phyloP scores from a whole-genome alignment of 176 grass and related monocot genomes.

The Musa itinerans region DNA sequence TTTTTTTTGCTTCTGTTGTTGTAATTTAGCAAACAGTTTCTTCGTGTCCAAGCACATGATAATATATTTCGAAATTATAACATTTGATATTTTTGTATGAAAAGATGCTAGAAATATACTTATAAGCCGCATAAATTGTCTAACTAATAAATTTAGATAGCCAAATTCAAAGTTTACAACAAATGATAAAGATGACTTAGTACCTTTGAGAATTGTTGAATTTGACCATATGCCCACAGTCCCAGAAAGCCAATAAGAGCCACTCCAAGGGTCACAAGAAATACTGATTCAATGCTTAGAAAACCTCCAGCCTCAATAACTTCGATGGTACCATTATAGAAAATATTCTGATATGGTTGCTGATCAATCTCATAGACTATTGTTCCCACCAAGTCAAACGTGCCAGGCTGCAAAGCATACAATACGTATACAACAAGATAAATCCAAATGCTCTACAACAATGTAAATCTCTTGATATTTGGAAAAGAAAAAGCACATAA shows the following conservation, averaged over 20 bases:
- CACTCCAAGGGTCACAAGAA: conserved; percentile 81
- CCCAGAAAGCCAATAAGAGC: conserved; percentile 64
- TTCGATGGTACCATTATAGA: conserved; percentile 92
- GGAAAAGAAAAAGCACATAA: not conserved
- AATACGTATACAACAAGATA: conserved; percentile 16
- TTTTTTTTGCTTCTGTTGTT: too few species aligned
- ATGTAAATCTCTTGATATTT: not conserved
- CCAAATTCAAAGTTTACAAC: not conserved
- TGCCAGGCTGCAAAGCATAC: conserved; percentile 57
- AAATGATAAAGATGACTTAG: not conserved
- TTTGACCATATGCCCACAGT: conserved; percentile 88
- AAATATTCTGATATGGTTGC: conserved; percentile 69
- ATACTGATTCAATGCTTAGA: conserved; percentile 85
- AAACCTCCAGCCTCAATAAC: conserved; percentile 82
- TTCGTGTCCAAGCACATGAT: too few species aligned
- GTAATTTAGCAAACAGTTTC: too few species aligned
- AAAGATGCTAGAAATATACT: too few species aligned
- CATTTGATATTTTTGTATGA: too few species aligned
- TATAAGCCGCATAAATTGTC: too few species aligned
- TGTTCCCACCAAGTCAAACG: conserved; percentile 85
- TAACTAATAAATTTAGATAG: too few species aligned
- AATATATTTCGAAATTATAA: too few species aligned
- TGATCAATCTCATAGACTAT: conserved; percentile 94
- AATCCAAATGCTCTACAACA: not conserved
- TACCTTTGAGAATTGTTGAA: conserved; percentile 94